Evolutionary conservation across 805 yeast species (phyloP), one percentile per base, ranked within the genome.

Genomic region (Pichia exigua): DNA sequence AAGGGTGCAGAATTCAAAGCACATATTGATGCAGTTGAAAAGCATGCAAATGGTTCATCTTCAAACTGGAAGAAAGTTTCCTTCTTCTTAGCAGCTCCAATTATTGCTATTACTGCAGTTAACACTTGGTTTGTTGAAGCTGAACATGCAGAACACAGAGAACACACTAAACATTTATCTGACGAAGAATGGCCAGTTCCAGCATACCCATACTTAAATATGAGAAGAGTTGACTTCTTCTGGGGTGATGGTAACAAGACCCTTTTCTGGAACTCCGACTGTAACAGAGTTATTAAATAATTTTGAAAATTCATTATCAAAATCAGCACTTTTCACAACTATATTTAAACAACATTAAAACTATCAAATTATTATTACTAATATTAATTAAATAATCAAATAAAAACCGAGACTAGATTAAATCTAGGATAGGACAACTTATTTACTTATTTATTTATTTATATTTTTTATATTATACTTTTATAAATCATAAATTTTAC

Each of bases 161-260:
- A 77, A 68, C 94, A 86, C 72, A 73, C 81, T 64, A 73, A 69
- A 60, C 84, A 83, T 64, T 74, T 88, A 53, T 70, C 89, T 35
- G 97, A 91, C 69, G 92, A 85, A 62, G 95, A 91, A 68, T 87
- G 96, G 90, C 97, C 97, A 65, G 74, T 70, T 56, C 94, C 86
- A 73, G 40, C 44, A 40, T 87, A 87, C 76, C 91, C 83, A 63
- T 94, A 81, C 82, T 91, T 85, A 78, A 94, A 94, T 79, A 71
- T 90, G 63, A 88, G 98, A 82, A 68, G 70, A 67, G 84, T 82
- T 71, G 83, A 86, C 68, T 92, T 81, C 81, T 92, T 90, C 85
- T 94, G 98, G 98, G 99, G 99, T 68, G 92, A 94, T 68, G 98
- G 99, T 69, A 96, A 91, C 78, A 83, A 87, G 81, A 89, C 98